Percentiles rank a stretch among this genome's conserved stretches.
Evolutionary conservation across 345 rosid species (phyloP).

Genomic region (Hibiscus syriacus): DNA sequence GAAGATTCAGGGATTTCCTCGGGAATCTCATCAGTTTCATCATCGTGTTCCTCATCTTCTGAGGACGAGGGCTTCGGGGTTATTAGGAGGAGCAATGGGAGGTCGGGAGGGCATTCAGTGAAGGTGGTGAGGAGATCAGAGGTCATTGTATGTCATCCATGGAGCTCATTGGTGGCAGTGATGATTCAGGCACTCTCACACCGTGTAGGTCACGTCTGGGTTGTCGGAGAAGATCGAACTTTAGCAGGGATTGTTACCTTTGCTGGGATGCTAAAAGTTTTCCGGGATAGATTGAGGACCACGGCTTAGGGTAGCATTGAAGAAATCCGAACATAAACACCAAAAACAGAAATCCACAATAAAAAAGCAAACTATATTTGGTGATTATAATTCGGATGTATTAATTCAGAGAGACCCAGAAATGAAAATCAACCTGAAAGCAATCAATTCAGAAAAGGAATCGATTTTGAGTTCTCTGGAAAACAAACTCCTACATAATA

Average conservation of each 20-base stretch:
- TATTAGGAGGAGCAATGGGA: constrained; percentile 13
- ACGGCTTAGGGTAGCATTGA: background rate
- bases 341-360: background rate
- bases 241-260: constrained; percentile 48
- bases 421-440: background rate
- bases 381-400: background rate
- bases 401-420: background rate
- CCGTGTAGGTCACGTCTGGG: constrained; percentile 49
- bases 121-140: constrained; percentile 33
- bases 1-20: constrained; percentile 29
- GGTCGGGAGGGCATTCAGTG: constrained; percentile 17
- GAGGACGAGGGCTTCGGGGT: constrained; percentile 45
- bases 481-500: background rate
- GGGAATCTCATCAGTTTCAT: constrained; percentile 4
- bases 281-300: constrained; percentile 37
- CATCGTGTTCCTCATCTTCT: constrained; percentile 28
- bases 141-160: constrained; percentile 40
- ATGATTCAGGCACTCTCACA: constrained; percentile 60
- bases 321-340: background rate
- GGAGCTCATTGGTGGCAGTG: constrained; percentile 56
- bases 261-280: constrained; percentile 39
- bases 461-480: background rate
- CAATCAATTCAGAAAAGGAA: background rate
- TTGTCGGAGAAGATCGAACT: constrained; percentile 37
- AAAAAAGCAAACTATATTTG: background rate